A percentile compares a stretch with the other conserved stretches of the same genome.
Evolutionary conservation across 495 filamentous ascomycete genomes (phyloP).

Genomic region (Lepraria neglecta): DNA sequence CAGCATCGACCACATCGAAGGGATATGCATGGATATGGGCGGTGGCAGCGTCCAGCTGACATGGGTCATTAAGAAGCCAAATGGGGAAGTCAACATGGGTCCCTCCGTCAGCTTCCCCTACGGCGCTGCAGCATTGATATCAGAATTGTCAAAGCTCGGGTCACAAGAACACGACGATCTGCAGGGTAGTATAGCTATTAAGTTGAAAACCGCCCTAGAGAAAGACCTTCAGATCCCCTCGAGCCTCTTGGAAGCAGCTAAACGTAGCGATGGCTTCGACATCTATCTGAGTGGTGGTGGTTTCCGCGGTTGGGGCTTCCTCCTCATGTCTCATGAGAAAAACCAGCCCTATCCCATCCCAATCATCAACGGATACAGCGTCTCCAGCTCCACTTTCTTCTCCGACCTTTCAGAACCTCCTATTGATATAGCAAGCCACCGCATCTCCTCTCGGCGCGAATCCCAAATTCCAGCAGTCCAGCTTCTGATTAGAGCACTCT

Average conservation of each 20-base stretch:
- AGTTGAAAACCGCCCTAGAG: conserved; percentile 56
- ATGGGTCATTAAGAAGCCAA: conserved; percentile 57
- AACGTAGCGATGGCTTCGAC: conserved; percentile 52
- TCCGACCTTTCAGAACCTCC: conserved; percentile 36
- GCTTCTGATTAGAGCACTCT: conserved; percentile 65
- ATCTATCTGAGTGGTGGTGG: conserved; percentile 87
- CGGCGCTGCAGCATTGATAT: conserved; percentile 75
- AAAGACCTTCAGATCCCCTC: conserved; percentile 49
- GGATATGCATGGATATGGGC: conserved; percentile 82
- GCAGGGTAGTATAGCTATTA: conserved; percentile 49
- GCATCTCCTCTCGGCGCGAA: conserved; percentile 74
- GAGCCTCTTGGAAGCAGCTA: conserved; percentile 39
- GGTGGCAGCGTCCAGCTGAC: conserved; percentile 89
- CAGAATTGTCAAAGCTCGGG: conserved; percentile 44
- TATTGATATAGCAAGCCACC: conserved; percentile 50
- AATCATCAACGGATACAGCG: conserved; percentile 74
- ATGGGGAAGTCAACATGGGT: conserved; percentile 47
- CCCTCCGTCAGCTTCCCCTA: conserved; percentile 63
- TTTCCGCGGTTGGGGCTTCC: conserved; percentile 84
- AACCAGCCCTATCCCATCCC: conserved; percentile 76
- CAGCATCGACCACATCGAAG: conserved; percentile 57
- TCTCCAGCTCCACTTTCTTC: conserved; percentile 53
- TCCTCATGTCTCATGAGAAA: conserved; percentile 62
- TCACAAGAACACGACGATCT: conserved; percentile 41
- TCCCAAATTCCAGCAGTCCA: conserved; percentile 79